Evolutionary conservation across 305 asterid genomes (phyloP), one percentile per base, ranked within the genome.

Genomic region (Fraxinus baroniana): DNA sequence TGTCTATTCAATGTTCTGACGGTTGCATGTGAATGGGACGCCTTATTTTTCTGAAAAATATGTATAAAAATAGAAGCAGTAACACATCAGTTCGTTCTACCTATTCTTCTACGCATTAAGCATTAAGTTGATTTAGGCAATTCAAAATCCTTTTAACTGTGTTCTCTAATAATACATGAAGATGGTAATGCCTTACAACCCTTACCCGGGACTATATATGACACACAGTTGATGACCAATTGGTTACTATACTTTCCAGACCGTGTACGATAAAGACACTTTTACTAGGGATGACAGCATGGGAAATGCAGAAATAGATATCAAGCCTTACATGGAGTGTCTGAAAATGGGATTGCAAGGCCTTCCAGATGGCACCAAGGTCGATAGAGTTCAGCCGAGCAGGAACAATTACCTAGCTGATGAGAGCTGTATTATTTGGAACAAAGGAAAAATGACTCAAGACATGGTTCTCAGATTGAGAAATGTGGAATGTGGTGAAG

Each of bases 231-330:
- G 72, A 62, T 22, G 71, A 62, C 32, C 2, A 6, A 68, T 68
- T 68, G 10, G 22, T 3, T 30, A 13, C 36, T 68, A 35, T 70
- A 32, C n/a, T 70, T 82, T 85, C 66, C 86, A 89, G 91, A 28
- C 44, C 55, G 90, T 87, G 12, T 87, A 79, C 24, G 91, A 89
- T 78, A 81, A 71, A 74, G 91, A 89, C 41, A 85, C 86, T n/a
- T 89, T 89, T 79, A 83, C 85, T 17, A 44, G 10, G 0, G 89
- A 87, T 57, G 91, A 89, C 83, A 77, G 80, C 68, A 89, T 89
- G 90, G 91, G 91, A 30, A 82, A 81, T 30, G 91, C 91, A 60
- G 82, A 85, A 24, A 81, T 89, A 8, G 87, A 82, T 86, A 37
- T 89, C 18, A 81, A 62, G 46, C 87, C 82, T 4, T 83, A 55